Evolutionary conservation across 306 rosid species (phyloP).

Genomic region (Prunus mume): DNA sequence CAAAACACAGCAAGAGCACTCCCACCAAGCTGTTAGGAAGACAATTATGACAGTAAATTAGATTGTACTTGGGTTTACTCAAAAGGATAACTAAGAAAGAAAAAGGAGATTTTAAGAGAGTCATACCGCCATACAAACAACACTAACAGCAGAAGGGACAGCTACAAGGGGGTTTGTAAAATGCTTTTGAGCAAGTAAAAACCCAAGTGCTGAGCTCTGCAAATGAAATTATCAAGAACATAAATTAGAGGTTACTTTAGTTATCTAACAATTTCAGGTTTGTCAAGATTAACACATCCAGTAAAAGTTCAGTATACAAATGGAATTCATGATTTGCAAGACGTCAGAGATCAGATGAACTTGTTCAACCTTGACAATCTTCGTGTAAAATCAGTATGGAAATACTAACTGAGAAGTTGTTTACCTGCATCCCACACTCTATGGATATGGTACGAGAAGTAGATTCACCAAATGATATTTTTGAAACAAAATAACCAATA

Average conservation of each 20-base stretch:
- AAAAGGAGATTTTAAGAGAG: conserved; percentile 6
- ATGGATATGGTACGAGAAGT: conserved; percentile 96
- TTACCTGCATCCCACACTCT: conserved; percentile 98
- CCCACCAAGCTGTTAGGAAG: conserved; percentile 72
- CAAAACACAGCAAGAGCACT: conserved; percentile 90
- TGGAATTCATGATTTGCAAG: background rate
- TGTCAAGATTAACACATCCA: no score
- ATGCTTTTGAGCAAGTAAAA: conserved; percentile 93
- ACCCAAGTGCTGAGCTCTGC: conserved; percentile 97
- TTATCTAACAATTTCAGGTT: background rate
- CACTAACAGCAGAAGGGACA: conserved; percentile 94
- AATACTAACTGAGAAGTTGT: conserved; percentile 1
- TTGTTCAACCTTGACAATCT: background rate
- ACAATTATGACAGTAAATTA: conserved; percentile 8
- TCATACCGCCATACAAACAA: conserved; percentile 92
- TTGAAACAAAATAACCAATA: conserved; percentile 82
- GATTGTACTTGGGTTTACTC: background rate
- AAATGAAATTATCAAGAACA: conserved; percentile 7
- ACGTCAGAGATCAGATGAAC: background rate
- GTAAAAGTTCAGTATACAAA: background rate
- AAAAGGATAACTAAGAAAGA: background rate
- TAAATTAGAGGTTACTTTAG: background rate
- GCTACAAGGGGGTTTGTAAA: conserved; percentile 85
- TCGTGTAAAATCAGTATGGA: background rate
- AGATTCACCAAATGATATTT: conserved; percentile 84